Conservation (phyloP, 495 filamentous ascomycete species). For the Penicillium nucicola region DNA sequence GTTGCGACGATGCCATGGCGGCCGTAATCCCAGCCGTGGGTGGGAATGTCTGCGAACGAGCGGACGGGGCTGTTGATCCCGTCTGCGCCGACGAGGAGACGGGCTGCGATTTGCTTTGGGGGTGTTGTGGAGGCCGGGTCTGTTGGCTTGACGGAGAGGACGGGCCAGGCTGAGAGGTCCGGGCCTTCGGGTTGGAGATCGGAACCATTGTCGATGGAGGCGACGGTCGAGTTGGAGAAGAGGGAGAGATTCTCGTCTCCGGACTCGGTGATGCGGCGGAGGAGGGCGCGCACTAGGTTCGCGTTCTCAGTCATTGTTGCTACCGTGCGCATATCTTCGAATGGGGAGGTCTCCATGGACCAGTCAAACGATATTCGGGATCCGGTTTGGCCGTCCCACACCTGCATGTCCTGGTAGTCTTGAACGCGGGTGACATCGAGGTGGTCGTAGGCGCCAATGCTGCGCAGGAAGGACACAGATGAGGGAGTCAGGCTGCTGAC, state of each 20-base stretch:
- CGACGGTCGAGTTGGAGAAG: slow-evolving; percentile 72
- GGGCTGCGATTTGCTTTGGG: slow-evolving; percentile 60
- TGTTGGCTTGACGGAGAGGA: slow-evolving; percentile 61
- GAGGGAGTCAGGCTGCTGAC: slow-evolving; percentile 91
- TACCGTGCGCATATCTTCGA: slow-evolving; percentile 57
- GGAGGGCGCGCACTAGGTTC: slow-evolving; percentile 76
- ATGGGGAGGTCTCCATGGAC: slow-evolving; percentile 47
- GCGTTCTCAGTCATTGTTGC: slow-evolving; percentile 96
- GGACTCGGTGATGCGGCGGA: slow-evolving; percentile 66
- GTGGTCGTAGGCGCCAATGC: slow-evolving; percentile 87
- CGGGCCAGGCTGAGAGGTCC: slow-evolving; percentile 82
- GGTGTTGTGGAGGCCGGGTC: slow-evolving; percentile 29
- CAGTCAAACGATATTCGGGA: slow-evolving; percentile 87
- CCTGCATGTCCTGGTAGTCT: slow-evolving; percentile 86
- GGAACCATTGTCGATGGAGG: slow-evolving; percentile 70
- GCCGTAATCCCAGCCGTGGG: slow-evolving; percentile 89
- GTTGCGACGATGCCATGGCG: slow-evolving; percentile 90
- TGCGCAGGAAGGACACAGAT: slow-evolving; percentile 65
- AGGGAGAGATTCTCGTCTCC: slow-evolving; percentile 58
- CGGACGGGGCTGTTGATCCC: slow-evolving; percentile 93
- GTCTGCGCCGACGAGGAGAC: slow-evolving; percentile 89
- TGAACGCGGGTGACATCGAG: slow-evolving; percentile 69
- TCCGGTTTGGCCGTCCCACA: slow-evolving; percentile 92
- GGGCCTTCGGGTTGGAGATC: slow-evolving; percentile 55
- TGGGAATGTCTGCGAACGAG: slow-evolving; percentile 79